A percentile compares a stretch with the other conserved stretches of the same genome.
Evolutionary conservation across 2,329 filamentous ascomycete species (phyloP).

Genomic region (Coniochaeta sp.): DNA sequence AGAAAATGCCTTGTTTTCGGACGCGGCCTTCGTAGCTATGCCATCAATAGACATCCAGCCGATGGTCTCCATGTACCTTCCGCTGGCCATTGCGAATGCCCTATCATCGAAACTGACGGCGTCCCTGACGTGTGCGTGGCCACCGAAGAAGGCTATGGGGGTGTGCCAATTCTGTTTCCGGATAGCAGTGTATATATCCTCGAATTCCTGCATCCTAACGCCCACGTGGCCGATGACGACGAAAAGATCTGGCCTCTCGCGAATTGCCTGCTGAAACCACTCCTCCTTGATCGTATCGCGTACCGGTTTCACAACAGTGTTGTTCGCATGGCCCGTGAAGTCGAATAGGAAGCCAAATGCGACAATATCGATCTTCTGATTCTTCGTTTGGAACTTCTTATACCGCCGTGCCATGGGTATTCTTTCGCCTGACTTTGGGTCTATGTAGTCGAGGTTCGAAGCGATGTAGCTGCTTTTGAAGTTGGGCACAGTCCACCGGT

Average conservation of each 20-base stretch:
- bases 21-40: constrained; percentile 27
- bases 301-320: constrained; percentile 76
- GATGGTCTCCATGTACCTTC: constrained; percentile 90
- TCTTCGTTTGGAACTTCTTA: constrained; percentile 86
- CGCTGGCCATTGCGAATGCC: constrained; percentile 75
- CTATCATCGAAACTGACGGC: constrained; percentile 71
- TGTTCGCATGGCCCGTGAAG: constrained; percentile 85
- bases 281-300: constrained; percentile 71
- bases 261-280: constrained; percentile 84
- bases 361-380: constrained; percentile 74
- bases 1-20: constrained; percentile 19
- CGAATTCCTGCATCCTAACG: constrained; percentile 72
- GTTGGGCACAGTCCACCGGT: constrained; percentile 71
- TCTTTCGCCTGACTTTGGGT: constrained; percentile 61
- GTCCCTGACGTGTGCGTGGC: constrained; percentile 84
- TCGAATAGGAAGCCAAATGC: constrained; percentile 95
- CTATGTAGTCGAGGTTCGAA: constrained; percentile 86
- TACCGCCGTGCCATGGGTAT: constrained; percentile 75
- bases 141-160: constrained; percentile 87
- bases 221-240: constrained; percentile 82
- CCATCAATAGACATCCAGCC: constrained; percentile 87
- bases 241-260: constrained; percentile 81
- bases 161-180: constrained; percentile 69
- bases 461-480: constrained; percentile 77
- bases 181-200: constrained; percentile 70